phyloP scores from a whole-genome alignment of 1,284 basidiomycete genomes.

The Trichosporon faecale region DNA sequence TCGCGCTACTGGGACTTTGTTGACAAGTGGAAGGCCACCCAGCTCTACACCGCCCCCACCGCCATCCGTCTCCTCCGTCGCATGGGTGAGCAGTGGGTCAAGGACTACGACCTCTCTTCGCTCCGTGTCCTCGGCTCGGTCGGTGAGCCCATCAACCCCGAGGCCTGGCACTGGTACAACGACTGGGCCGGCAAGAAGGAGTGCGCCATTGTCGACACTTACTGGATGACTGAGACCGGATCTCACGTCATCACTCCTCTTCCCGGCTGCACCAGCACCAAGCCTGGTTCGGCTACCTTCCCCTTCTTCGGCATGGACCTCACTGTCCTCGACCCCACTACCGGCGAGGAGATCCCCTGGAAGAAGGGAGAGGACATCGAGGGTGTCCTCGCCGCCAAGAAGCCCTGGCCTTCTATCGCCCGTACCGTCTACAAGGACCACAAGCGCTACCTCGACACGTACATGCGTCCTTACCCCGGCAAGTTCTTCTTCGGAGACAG shows the following conservation, averaged over 20 bases:
- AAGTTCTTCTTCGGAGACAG: conserved; percentile 94
- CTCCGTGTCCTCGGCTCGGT: conserved; percentile 88
- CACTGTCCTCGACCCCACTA: conserved; percentile 74
- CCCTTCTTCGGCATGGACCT: conserved; percentile 96
- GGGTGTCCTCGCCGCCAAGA: conserved; percentile 82
- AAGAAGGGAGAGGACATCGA: conserved; percentile 75
- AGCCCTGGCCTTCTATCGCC: conserved; percentile 95
- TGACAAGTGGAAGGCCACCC: conserved; percentile 87
- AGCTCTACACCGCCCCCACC: conserved; percentile 90
- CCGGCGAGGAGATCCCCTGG: conserved; percentile 58
- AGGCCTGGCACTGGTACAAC: conserved; percentile 97
- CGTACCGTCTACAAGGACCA: conserved; percentile 91
- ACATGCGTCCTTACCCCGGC: conserved; percentile 64
- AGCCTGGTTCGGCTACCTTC: conserved; percentile 93
- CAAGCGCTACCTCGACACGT: conserved; percentile 85
- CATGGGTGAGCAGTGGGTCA: conserved; percentile 82
- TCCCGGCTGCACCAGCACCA: conserved; percentile 91
- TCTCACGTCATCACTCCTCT: conserved; percentile 92
- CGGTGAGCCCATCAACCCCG: conserved; percentile 98
- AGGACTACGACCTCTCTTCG: conserved; percentile 75
- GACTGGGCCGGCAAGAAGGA: conserved; percentile 84
- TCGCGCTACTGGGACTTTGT: conserved; percentile 97
- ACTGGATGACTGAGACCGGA: conserved; percentile 98
- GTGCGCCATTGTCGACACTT: conserved; percentile 94
- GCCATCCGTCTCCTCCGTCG: conserved; percentile 82